Base-by-base conservation (phyloP, 352 stramenopile genomes). In the Lagenidium giganteum region DNA sequence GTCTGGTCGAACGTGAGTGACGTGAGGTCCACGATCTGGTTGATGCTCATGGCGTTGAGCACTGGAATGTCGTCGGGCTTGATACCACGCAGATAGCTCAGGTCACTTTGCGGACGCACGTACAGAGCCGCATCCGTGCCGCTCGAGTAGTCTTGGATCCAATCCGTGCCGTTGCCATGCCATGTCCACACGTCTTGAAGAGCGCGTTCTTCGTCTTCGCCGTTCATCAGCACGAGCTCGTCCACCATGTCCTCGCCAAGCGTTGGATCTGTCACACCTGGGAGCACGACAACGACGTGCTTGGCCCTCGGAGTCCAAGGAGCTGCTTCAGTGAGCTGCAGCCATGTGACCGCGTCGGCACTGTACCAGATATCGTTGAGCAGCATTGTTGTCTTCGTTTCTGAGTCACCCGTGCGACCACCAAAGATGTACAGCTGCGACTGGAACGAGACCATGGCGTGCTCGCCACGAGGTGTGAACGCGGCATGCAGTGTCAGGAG, bases 21-120 rank as follows among this genome's bases (percentile, higher is more conserved):
- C 11, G 73, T 81, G 11, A 98, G 71, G 18, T 97, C 83, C 27
- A 49, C 37, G 45, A 98, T 85, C 23, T 70, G 87, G 8, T 70
- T 57, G 22, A 98, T 64, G 13, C 84, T 80, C 7, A 60, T 66
- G 23, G 34, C 38, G 28, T 68, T 47, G 28, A 98, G 66, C 6
- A 59, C 52, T 1, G 47, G n/a, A 6, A 81, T 66, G 38, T 95
- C 59, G 0, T 57, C 33, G 21, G 61, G 46, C 4, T 58, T 71
- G 44, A 96, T 78, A 16, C 60, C 69, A 24, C 53, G 58, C 11
- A 89, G 36, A 39, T 67, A 72, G 3, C 54, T 46, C 29, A 89
- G 68, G 36, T 64, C 55, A 31, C 71, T 83, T 20, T 50, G 62
- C 0, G 67, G 55, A 9, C 55, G 53, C 35, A 87, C 46, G 42